A percentile compares a stretch with the other conserved stretches of the same genome.
These are phyloP conservation scores for Tardiomyces depauwii DNA, from an alignment of 1,139 yeast species.

Conservation along the genomic window DNA sequence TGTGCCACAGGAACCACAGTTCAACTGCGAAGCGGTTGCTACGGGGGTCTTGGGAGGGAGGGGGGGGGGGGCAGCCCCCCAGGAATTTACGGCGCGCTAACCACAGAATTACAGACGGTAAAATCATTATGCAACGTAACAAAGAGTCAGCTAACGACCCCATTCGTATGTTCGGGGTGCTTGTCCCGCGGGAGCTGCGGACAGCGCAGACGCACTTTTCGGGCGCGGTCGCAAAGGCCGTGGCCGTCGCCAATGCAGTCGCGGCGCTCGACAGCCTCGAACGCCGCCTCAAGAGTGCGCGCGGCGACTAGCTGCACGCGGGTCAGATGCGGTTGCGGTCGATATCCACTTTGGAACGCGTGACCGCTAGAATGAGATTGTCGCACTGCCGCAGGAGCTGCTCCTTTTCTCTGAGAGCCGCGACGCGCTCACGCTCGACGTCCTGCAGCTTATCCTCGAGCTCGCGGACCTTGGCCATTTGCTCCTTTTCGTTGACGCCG, in stretches of 20 bases:
- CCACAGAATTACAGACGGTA: not conserved
- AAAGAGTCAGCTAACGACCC: not conserved
- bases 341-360: constrained; percentile 36
- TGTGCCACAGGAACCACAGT: not conserved
- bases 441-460: constrained; percentile 52
- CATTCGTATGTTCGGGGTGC: not conserved
- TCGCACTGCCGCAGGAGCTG: constrained; percentile 55
- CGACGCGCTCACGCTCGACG: constrained; percentile 49
- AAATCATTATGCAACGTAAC: not conserved
- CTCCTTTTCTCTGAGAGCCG: constrained; percentile 57
- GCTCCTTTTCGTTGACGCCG: constrained; percentile 71
- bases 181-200: not conserved
- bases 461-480: constrained; percentile 50
- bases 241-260: not conserved
- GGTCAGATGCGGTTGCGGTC: constrained; percentile 9
- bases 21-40: not conserved
- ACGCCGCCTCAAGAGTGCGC: too few relatives aligned
- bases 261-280: not conserved
- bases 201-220: not conserved
- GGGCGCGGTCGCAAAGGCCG: not conserved
- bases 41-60: too few relatives aligned
- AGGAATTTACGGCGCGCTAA: not conserved
- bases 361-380: constrained; percentile 50
- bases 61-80: too few relatives aligned
- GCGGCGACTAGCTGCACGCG: too few relatives aligned